Percentiles rank a stretch among this genome's conserved stretches.
phyloP scores from a whole-genome alignment of 257 asterid genomes.

The Penstemon barbatus region DNA sequence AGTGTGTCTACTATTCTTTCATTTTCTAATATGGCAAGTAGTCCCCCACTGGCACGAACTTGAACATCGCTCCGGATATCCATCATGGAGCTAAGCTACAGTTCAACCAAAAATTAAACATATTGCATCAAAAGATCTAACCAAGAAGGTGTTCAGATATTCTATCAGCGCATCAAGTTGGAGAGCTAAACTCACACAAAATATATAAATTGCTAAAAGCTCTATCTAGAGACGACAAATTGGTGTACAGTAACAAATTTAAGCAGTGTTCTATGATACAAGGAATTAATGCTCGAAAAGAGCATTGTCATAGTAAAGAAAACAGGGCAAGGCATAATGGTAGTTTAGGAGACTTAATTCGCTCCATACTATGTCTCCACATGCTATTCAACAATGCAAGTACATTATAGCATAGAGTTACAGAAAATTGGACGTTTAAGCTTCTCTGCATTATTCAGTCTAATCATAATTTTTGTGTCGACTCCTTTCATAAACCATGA shows the following conservation, averaged over 20 bases:
- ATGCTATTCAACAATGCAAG: slow-evolving; percentile 17
- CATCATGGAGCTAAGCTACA: slow-evolving; percentile 96
- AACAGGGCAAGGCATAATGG: slow-evolving; percentile 12
- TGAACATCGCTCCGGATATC: slow-evolving; percentile 83
- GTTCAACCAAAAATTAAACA: slow-evolving; percentile 23
- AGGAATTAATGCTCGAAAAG: slow-evolving; percentile 6
- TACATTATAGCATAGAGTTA: slow-evolving; percentile 12
- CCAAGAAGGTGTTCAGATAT: slow-evolving; percentile 9
- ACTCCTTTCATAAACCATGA: not conserved
- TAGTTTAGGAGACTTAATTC: not conserved
- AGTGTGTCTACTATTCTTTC: slow-evolving; percentile 79
- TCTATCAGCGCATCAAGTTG: slow-evolving; percentile 13
- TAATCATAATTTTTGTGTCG: not conserved
- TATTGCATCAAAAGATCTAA: slow-evolving; percentile 20
- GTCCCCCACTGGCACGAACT: slow-evolving; percentile 98
- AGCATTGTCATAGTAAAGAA: slow-evolving; percentile 6
- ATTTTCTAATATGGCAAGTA: slow-evolving; percentile 91
- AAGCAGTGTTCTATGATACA: slow-evolving; percentile 12
- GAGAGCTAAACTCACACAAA: not conserved
- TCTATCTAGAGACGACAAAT: slow-evolving; percentile 6
- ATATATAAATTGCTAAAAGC: slow-evolving; percentile 13
- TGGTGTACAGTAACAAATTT: slow-evolving; percentile 12
- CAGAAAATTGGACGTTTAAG: slow-evolving; percentile 6
- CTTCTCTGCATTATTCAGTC: slow-evolving; percentile 11
- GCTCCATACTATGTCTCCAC: slow-evolving; percentile 17